Percentiles rank a stretch among this genome's conserved stretches.
These are phyloP conservation scores for Neospermospora avenae DNA, from an alignment of 2,329 filamentous ascomycete species.

Conservation along the genomic window DNA sequence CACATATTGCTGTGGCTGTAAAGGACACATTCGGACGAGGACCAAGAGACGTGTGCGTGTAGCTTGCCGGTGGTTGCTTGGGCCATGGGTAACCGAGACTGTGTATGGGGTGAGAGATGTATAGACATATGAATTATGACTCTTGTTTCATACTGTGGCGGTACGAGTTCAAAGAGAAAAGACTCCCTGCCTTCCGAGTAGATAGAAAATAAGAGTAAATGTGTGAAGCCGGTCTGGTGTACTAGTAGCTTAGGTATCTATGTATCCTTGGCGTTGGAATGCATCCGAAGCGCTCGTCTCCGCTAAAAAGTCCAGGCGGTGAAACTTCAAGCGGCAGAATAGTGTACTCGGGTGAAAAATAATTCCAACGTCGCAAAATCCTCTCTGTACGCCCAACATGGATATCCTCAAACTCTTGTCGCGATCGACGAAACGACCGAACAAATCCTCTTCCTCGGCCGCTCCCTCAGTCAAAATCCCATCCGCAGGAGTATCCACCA, in stretches of 20 bases:
- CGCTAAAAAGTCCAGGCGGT: constrained; percentile 1
- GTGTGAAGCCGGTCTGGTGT: neutral
- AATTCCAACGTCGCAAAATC: neutral
- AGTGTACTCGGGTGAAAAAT: neutral
- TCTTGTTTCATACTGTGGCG: too few relatives aligned
- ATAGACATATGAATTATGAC: too few relatives aligned
- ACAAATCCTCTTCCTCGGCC: constrained; percentile 35
- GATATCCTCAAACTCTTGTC: constrained; percentile 73
- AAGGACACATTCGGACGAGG: neutral
- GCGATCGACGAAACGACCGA: constrained; percentile 58
- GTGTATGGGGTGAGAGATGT: too few relatives aligned
- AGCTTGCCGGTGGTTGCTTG: constrained; percentile 6
- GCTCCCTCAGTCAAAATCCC: constrained; percentile 49
- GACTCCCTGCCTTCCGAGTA: too few relatives aligned
- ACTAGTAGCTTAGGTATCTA: too few relatives aligned
- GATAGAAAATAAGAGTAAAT: too few relatives aligned
- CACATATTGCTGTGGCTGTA: neutral
- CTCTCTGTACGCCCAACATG: constrained; percentile 24
- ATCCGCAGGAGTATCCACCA: constrained; percentile 59
- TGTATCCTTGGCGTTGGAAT: neutral
- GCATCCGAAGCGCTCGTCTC: neutral
- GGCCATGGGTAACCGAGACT: neutral
- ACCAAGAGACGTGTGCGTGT: neutral
- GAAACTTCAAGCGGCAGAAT: neutral
- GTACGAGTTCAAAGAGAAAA: too few relatives aligned